phyloP scores from a whole-genome alignment of 371 early-diverging fungal species.

The Pancytospora philotis region DNA sequence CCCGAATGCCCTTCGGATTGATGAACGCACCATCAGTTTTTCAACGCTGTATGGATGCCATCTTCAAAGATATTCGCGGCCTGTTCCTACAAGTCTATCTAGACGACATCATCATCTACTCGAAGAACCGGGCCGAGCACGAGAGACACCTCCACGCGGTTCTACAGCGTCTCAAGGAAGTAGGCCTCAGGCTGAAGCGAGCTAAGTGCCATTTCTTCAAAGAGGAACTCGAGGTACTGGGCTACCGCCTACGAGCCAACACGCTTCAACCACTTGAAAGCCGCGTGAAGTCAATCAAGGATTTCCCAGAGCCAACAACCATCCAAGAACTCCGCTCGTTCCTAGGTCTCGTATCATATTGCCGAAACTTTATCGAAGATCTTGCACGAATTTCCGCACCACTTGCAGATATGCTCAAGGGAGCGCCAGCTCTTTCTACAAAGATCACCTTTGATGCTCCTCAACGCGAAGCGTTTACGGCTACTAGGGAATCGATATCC shows the following conservation, averaged over 20 bases:
- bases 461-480: background rate
- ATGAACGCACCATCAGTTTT: conserved; percentile 35
- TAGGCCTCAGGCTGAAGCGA: conserved; percentile 19
- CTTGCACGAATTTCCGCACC: background rate
- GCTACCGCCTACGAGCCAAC: conserved; percentile 6
- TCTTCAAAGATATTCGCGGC: conserved; percentile 25
- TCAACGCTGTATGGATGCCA: conserved; percentile 37
- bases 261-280: background rate
- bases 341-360: background rate
- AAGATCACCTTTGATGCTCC: background rate
- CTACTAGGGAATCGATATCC: background rate
- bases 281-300: background rate
- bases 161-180: conserved; percentile 9
- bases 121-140: conserved; percentile 17
- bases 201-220: conserved; percentile 16
- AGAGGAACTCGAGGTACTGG: conserved; percentile 30
- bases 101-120: conserved; percentile 36
- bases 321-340: conserved; percentile 8
- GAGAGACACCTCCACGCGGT: conserved; percentile 12
- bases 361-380: background rate
- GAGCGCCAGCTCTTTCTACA: background rate
- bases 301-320: conserved; percentile 18
- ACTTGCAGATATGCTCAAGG: background rate
- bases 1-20: conserved; percentile 29
- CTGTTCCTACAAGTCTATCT: conserved; percentile 17